phyloP scores from a whole-genome alignment of 768 basidiomycete species.

The Lactarius vividus region DNA sequence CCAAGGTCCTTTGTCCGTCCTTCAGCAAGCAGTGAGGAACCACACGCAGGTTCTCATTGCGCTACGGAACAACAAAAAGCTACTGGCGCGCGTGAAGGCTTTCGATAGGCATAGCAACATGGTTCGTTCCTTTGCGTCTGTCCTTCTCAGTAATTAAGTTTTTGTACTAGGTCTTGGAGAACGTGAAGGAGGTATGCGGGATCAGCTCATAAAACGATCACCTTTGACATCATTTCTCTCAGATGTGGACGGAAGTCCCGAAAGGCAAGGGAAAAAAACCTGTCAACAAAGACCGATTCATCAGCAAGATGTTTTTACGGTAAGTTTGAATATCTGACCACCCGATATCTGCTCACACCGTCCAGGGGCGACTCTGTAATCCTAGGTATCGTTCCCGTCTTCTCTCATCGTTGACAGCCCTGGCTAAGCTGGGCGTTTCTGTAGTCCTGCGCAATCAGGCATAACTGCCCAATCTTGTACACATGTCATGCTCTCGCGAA shows the following conservation, averaged over 20 bases:
- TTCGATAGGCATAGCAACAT: conserved; percentile 99
- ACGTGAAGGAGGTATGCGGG: conserved; percentile 85
- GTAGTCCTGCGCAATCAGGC: conserved; percentile 76
- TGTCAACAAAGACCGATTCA: conserved; percentile 98
- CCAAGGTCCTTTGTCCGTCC: conserved; percentile 93
- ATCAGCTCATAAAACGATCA: background rate
- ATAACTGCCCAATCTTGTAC: conserved; percentile 15
- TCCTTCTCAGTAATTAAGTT: conserved; percentile 18
- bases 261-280: conserved; percentile 99
- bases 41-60: conserved; percentile 98
- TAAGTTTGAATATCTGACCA: conserved; percentile 36
- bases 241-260: conserved; percentile 99
- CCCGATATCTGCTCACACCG: conserved; percentile 21
- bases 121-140: conserved; percentile 48
- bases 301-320: conserved; percentile 99
- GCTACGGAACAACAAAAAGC: conserved; percentile 96
- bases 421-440: conserved; percentile 33
- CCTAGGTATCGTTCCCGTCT: conserved; percentile 55
- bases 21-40: conserved; percentile 97
- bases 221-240: background rate
- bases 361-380: conserved; percentile 95
- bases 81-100: conserved; percentile 93
- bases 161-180: conserved; percentile 77
- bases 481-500: background rate
- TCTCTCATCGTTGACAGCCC: conserved; percentile 28